Evolutionary conservation across 768 basidiomycete species (phyloP).

Genomic region (Tulasnella calospora): DNA sequence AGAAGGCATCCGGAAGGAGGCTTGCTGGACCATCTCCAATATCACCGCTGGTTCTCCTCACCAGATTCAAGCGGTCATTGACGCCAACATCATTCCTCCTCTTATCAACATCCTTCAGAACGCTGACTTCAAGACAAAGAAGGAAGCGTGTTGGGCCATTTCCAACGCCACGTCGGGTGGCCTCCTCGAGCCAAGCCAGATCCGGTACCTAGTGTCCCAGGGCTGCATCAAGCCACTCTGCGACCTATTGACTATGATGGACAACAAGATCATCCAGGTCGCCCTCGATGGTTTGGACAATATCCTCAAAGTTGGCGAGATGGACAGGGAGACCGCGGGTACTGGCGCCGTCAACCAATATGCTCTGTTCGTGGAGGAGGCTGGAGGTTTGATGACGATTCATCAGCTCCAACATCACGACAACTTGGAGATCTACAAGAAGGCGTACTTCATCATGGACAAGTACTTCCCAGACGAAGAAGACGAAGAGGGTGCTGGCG

Average conservation of each 20-base stretch:
- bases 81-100: slow-evolving; percentile 96
- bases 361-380: slow-evolving; percentile 92
- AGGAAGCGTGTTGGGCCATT: slow-evolving; percentile 99
- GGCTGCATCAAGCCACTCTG: slow-evolving; percentile 99
- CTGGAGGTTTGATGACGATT: slow-evolving; percentile 97
- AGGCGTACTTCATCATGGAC: slow-evolving; percentile 97
- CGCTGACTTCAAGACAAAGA: slow-evolving; percentile 98
- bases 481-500: slow-evolving; percentile 78
- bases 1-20: slow-evolving; percentile 98
- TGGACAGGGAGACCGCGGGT: slow-evolving; percentile 78
- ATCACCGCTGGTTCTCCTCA: slow-evolving; percentile 94
- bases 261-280: slow-evolving; percentile 99
- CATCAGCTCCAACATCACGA: slow-evolving; percentile 99
- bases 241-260: slow-evolving; percentile 94
- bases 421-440: slow-evolving; percentile 99
- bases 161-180: slow-evolving; percentile 98
- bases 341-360: slow-evolving; percentile 87
- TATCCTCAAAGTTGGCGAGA: slow-evolving; percentile 94
- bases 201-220: slow-evolving; percentile 94
- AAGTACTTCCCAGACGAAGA: slow-evolving; percentile 96
- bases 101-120: slow-evolving; percentile 97
- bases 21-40: slow-evolving; percentile 99
- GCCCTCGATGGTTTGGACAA: slow-evolving; percentile 98
- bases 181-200: slow-evolving; percentile 79
- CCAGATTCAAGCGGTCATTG: slow-evolving; percentile 96